Conservation (phyloP, 495 filamentous ascomycete genomes). For the Saxophila tyrrhenica region DNA sequence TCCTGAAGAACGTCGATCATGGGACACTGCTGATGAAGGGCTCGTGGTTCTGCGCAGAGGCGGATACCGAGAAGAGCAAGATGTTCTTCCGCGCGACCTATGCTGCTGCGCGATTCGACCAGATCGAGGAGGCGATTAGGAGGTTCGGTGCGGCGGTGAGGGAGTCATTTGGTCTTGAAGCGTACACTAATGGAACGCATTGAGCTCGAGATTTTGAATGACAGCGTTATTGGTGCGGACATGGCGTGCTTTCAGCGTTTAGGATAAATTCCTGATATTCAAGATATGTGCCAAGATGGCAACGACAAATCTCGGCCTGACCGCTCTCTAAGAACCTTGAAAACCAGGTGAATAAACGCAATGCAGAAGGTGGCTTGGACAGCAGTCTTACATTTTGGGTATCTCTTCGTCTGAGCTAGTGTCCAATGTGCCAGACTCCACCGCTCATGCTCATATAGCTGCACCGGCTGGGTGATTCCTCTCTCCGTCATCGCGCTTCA, state of each 20-base stretch:
- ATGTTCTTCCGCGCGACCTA: slow-evolving; percentile 86
- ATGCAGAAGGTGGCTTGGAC: background rate
- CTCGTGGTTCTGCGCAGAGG: slow-evolving; percentile 75
- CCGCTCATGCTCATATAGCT: too few relatives aligned
- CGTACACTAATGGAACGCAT: slow-evolving; percentile 4
- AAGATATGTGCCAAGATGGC: background rate
- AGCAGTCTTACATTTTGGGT: background rate
- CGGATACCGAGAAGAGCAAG: slow-evolving; percentile 35
- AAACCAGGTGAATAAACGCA: background rate
- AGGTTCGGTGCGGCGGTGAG: slow-evolving; percentile 62
- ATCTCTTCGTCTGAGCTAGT: background rate
- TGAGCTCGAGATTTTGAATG: background rate
- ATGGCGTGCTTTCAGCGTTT: background rate
- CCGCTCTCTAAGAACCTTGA: background rate
- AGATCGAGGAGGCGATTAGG: slow-evolving; percentile 67
- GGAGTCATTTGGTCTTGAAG: slow-evolving; percentile 44
- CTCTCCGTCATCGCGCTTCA: too few relatives aligned
- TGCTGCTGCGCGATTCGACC: slow-evolving; percentile 62
- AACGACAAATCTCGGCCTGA: too few relatives aligned
- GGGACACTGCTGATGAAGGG: slow-evolving; percentile 69
- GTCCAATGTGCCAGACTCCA: background rate
- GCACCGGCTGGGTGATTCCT: too few relatives aligned
- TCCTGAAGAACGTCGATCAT: slow-evolving; percentile 54
- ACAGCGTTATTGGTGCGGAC: background rate
- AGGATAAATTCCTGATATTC: background rate